Conservation (phyloP, 2,329 filamentous ascomycete genomes). For the Botrytis medusae region DNA sequence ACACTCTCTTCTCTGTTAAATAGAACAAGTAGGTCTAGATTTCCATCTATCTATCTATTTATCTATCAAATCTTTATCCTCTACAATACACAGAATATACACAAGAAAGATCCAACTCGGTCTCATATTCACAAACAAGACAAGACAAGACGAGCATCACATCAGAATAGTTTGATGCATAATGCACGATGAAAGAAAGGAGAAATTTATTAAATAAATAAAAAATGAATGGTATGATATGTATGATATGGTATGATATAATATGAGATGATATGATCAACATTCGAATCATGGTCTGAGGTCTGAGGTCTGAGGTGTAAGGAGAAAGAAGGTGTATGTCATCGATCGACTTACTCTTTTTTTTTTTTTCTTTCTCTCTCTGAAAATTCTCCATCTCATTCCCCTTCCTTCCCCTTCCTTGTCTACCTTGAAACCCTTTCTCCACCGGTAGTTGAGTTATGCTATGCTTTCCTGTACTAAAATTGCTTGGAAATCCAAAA, state of each 20-base stretch:
- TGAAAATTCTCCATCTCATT: neutral
- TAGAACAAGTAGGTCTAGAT: too few relatives aligned
- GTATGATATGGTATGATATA: too few relatives aligned
- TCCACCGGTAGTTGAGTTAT: neutral
- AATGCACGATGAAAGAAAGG: neutral
- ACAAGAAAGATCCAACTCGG: too few relatives aligned
- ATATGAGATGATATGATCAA: neutral
- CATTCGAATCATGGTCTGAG: conserved; percentile 4
- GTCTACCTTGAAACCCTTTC: neutral
- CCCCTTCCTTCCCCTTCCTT: neutral
- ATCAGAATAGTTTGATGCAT: neutral
- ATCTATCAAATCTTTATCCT: too few relatives aligned
- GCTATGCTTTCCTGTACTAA: neutral
- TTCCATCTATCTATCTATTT: too few relatives aligned
- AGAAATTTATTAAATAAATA: neutral
- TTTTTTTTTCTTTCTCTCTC: too few relatives aligned
- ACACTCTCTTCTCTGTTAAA: too few relatives aligned
- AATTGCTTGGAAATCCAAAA: neutral
- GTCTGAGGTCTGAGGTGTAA: too few relatives aligned
- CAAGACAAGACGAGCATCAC: neutral
- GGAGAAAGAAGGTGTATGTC: neutral
- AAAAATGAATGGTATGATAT: too few relatives aligned
- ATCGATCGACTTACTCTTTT: neutral
- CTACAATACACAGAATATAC: too few relatives aligned
- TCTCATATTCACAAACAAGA: neutral